phyloP scores from a whole-genome alignment of 108 stramenopile species.

The Nitzschia sp. region DNA sequence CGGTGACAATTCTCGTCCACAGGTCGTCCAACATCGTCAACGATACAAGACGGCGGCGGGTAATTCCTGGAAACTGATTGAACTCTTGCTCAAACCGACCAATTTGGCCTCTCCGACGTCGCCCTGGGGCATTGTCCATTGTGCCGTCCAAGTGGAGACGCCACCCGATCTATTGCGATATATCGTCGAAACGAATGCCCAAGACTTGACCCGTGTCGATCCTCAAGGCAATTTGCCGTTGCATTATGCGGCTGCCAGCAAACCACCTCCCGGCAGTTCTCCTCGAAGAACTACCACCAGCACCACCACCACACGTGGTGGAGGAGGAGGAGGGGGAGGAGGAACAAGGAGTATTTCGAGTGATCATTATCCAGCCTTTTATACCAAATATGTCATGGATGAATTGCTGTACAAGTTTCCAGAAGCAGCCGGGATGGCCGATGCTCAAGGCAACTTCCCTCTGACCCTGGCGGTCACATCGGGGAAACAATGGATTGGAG shows the following conservation, averaged over 20 bases:
- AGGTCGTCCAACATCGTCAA: slow-evolving; percentile 75
- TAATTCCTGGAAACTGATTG: slow-evolving; percentile 85
- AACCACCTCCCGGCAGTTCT: slow-evolving; percentile 23
- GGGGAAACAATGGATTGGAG: slow-evolving; percentile 90
- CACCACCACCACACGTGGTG: no score
- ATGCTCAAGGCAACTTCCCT: slow-evolving; percentile 64
- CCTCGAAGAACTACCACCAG: neutral
- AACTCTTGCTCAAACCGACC: slow-evolving; percentile 54
- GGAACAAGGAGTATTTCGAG: neutral
- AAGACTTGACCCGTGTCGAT: slow-evolving; percentile 71
- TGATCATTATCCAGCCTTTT: slow-evolving; percentile 57
- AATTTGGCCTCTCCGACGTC: neutral
- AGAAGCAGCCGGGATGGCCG: slow-evolving; percentile 62
- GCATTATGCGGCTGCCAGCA: slow-evolving; percentile 78
- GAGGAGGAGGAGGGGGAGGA: no score
- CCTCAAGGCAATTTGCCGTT: slow-evolving; percentile 65
- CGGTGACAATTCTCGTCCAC: slow-evolving; percentile 82
- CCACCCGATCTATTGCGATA: slow-evolving; percentile 84
- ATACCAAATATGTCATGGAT: slow-evolving; percentile 83
- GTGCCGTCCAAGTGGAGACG: slow-evolving; percentile 73
- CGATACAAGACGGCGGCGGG: slow-evolving; percentile 78
- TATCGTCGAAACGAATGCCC: slow-evolving; percentile 85
- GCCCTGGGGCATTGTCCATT: slow-evolving; percentile 68
- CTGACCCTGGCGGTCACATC: slow-evolving; percentile 66
- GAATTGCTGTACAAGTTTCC: slow-evolving; percentile 86